Percentiles rank a stretch among this genome's conserved stretches.
These are phyloP conservation scores for Thermoascus crustaceus DNA, from an alignment of 2,329 filamentous ascomycete species.

Conservation along the genomic window DNA sequence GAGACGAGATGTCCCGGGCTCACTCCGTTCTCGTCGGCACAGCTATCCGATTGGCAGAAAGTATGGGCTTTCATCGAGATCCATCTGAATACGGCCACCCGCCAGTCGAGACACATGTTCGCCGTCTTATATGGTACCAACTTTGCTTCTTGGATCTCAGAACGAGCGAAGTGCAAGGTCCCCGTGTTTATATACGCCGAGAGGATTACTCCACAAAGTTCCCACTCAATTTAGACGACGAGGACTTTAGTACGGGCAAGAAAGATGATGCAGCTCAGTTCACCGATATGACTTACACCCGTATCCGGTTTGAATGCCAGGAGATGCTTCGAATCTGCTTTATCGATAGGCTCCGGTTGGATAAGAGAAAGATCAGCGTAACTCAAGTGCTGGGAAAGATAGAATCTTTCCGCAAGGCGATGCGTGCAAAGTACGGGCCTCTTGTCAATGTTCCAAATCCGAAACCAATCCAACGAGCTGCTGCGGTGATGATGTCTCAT, in stretches of 20 bases:
- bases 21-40: constrained; percentile 66
- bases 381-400: constrained; percentile 60
- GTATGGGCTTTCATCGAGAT: constrained; percentile 68
- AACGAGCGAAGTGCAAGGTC: constrained; percentile 66
- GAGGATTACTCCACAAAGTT: constrained; percentile 69
- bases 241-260: constrained; percentile 44
- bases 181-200: constrained; percentile 60
- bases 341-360: constrained; percentile 59
- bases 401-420: constrained; percentile 57
- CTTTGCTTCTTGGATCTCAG: constrained; percentile 68
- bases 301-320: constrained; percentile 64
- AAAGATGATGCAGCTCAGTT: constrained; percentile 47
- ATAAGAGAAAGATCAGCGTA: constrained; percentile 53
- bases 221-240: constrained; percentile 62
- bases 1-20: constrained; percentile 62
- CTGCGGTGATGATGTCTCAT: constrained; percentile 57
- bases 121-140: constrained; percentile 68
- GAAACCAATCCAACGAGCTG: constrained; percentile 53
- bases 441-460: constrained; percentile 49
- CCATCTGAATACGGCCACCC: constrained; percentile 58
- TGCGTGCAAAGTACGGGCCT: constrained; percentile 58
- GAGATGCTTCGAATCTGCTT: constrained; percentile 65
- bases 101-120: constrained; percentile 61
- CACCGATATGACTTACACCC: constrained; percentile 59
- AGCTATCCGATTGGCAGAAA: constrained; percentile 65